A percentile compares a stretch with the other conserved stretches of the same genome.
phyloP scores from a whole-genome alignment of 371 early-diverging fungal species.

The Apophysomyces variabilis region DNA sequence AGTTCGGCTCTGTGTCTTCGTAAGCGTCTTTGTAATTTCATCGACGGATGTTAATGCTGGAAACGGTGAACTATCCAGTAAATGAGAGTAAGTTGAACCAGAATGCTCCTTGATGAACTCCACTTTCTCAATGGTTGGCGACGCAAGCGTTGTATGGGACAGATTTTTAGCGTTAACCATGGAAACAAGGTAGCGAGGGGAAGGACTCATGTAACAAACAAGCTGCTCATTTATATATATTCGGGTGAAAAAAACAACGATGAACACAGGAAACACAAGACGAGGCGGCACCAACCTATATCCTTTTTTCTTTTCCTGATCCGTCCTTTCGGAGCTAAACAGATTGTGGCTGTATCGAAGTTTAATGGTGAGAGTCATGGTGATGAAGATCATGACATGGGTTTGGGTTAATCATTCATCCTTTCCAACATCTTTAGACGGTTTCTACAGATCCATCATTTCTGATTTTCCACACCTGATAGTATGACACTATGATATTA shows the following conservation, averaged over 20 bases:
- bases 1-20: constrained; percentile 6
- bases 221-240: background rate
- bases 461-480: background rate
- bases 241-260: background rate
- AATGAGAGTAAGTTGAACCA: constrained; percentile 26
- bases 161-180: background rate
- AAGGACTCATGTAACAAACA: background rate
- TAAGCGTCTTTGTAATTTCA: constrained; percentile 39
- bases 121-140: background rate
- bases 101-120: background rate
- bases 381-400: too few relatives aligned
- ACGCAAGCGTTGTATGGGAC: constrained; percentile 1
- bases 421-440: too few relatives aligned
- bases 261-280: background rate
- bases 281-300: background rate
- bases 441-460: background rate
- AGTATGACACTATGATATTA: too few relatives aligned
- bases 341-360: too few relatives aligned
- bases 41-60: constrained; percentile 35
- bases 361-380: too few relatives aligned
- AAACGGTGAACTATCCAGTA: constrained; percentile 43
- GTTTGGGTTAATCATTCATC: too few relatives aligned
- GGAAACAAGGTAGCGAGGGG: background rate
- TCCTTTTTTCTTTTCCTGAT: background rate
- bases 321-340: background rate